These are phyloP conservation scores for Neodidymelliopsis sp. DNA, from an alignment of 2,329 filamentous ascomycete genomes.

Conservation along the genomic window DNA sequence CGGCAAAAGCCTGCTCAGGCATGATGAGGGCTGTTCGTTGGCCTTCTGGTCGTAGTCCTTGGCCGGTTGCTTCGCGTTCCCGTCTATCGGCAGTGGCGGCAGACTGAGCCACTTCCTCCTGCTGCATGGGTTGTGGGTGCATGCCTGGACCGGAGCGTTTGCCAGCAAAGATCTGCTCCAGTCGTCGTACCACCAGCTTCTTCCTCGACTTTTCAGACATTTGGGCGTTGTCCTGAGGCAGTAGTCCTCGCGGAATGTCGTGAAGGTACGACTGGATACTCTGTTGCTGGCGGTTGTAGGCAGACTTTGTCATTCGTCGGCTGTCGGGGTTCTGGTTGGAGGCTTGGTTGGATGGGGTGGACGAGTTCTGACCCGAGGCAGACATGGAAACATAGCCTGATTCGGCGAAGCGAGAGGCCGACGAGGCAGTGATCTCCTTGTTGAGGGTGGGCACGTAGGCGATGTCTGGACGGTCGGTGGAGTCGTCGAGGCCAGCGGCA, in stretches of 20 bases:
- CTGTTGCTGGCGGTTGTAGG: slow-evolving; percentile 46
- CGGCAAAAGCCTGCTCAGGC: slow-evolving; percentile 28
- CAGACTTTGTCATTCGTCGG: slow-evolving; percentile 39
- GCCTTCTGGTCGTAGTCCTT: slow-evolving; percentile 49
- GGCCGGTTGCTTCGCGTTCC: slow-evolving; percentile 51
- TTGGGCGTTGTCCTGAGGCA: slow-evolving; percentile 64
- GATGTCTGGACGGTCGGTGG: slow-evolving; percentile 28
- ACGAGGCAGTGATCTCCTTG: slow-evolving; percentile 67
- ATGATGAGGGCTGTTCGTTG: slow-evolving; percentile 57
- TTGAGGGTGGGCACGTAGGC: slow-evolving; percentile 57
- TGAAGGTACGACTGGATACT: slow-evolving; percentile 75
- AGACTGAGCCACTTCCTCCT: slow-evolving; percentile 65
- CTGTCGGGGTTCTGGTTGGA: slow-evolving; percentile 36
- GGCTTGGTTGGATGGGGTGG: slow-evolving; percentile 41
- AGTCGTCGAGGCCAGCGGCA: slow-evolving; percentile 66
- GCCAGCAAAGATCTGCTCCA: slow-evolving; percentile 85
- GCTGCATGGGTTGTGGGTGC: slow-evolving; percentile 61
- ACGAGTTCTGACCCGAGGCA: slow-evolving; percentile 55
- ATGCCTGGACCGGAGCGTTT: slow-evolving; percentile 58
- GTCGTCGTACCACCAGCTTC: slow-evolving; percentile 75
- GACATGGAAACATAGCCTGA: slow-evolving; percentile 70
- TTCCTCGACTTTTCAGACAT: slow-evolving; percentile 79
- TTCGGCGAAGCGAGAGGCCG: slow-evolving; percentile 58
- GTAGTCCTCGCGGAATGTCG: slow-evolving; percentile 73
- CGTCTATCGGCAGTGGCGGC: slow-evolving; percentile 57